Conservation (phyloP, 441 rosid species). For the Pelargonium cotyledonis region DNA sequence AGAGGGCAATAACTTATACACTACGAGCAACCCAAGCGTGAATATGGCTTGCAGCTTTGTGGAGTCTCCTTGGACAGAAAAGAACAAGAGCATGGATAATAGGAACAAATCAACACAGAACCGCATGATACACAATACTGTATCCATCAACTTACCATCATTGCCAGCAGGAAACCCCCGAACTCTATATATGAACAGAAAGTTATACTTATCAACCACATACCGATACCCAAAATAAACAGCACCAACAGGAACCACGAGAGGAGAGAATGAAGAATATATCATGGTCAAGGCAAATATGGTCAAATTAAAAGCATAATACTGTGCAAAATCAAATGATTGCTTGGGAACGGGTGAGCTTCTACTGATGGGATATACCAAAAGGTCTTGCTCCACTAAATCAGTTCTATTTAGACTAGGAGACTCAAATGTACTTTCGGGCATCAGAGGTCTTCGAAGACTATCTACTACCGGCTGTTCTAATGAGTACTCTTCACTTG, state of each 20-base stretch:
- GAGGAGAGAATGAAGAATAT: slow-evolving; percentile 84
- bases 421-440: slow-evolving; percentile 54
- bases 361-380: slow-evolving; percentile 70
- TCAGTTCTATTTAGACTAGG: slow-evolving; percentile 42
- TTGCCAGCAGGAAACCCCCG: slow-evolving; percentile 93
- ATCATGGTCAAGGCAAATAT: slow-evolving; percentile 89
- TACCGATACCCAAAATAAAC: slow-evolving; percentile 90
- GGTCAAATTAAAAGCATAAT: slow-evolving; percentile 88
- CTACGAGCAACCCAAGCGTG: slow-evolving; percentile 71
- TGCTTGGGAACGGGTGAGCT: slow-evolving; percentile 90
- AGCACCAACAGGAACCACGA: slow-evolving; percentile 88
- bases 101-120: slow-evolving; percentile 81
- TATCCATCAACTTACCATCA: slow-evolving; percentile 94
- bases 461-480: slow-evolving; percentile 49
- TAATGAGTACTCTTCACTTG: slow-evolving; percentile 66
- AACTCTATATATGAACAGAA: slow-evolving; percentile 84
- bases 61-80: slow-evolving; percentile 85
- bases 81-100: slow-evolving; percentile 74
- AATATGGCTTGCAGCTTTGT: slow-evolving; percentile 93
- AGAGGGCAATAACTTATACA: slow-evolving; percentile 80
- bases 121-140: slow-evolving; percentile 70
- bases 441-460: slow-evolving; percentile 68
- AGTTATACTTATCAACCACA: slow-evolving; percentile 92
- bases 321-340: slow-evolving; percentile 90
- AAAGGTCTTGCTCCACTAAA: slow-evolving; percentile 60